Evolutionary conservation across 441 rosid genomes (phyloP).

Genomic region (Mallotus repandus): DNA sequence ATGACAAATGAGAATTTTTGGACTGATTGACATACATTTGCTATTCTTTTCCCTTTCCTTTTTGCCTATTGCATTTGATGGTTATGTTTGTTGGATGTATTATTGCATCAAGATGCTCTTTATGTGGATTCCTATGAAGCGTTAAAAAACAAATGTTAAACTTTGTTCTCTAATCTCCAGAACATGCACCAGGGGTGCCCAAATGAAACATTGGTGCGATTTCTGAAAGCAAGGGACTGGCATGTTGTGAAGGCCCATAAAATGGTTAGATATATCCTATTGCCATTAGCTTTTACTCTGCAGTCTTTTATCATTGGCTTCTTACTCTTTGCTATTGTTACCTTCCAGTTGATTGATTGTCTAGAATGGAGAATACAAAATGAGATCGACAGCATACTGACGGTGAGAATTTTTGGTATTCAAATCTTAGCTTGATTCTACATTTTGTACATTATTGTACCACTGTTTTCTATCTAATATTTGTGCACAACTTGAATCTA

Average conservation of each 20-base stretch:
- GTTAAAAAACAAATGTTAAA: background rate
- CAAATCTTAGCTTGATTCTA: background rate
- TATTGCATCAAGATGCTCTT: background rate
- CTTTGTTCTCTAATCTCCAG: conserved; percentile 37
- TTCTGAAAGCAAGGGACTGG: conserved; percentile 93
- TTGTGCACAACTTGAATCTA: conserved; percentile 3
- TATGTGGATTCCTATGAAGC: background rate
- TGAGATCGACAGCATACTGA: conserved; percentile 68
- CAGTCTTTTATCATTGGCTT: conserved; percentile 1
- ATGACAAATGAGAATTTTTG: background rate
- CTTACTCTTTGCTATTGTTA: background rate
- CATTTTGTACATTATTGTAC: background rate
- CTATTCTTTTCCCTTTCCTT: background rate
- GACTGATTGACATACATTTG: background rate
- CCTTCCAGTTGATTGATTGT: conserved; percentile 74
- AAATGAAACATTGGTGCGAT: conserved; percentile 69
- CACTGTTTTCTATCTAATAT: background rate
- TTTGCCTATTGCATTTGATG: background rate
- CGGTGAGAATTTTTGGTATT: conserved; percentile 44
- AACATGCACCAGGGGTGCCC: conserved; percentile 72
- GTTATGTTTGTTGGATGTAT: background rate
- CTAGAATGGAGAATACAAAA: conserved; percentile 83
- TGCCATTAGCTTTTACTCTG: background rate
- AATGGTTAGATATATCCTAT: conserved; percentile 53
- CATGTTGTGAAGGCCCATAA: conserved; percentile 75